These are phyloP conservation scores for Pseudogymnoascus sp. DNA, from an alignment of 2,329 filamentous ascomycete species.

Conservation along the genomic window DNA sequence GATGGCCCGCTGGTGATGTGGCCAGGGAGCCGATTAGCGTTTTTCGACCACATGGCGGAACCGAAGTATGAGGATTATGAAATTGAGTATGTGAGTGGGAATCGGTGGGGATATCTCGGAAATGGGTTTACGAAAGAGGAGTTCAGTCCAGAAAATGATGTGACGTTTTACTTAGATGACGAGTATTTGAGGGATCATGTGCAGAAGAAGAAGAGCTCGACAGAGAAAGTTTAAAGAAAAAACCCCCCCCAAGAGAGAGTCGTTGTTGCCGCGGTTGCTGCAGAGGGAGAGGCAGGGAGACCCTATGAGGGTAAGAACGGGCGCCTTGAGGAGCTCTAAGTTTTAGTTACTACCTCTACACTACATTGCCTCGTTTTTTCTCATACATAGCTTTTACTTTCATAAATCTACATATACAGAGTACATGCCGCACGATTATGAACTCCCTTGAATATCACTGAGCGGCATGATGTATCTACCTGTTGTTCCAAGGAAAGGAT, in stretches of 20 bases:
- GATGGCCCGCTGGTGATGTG: conserved; percentile 31
- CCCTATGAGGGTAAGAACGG: background rate
- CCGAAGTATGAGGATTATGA: conserved; percentile 39
- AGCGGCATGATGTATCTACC: conserved; percentile 24
- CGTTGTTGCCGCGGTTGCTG: background rate
- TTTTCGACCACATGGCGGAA: conserved; percentile 34
- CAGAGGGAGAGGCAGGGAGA: background rate
- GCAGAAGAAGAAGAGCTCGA: background rate
- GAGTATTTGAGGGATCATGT: background rate
- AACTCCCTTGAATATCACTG: background rate
- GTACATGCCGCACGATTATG: background rate
- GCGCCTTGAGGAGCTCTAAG: background rate
- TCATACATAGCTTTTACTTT: background rate
- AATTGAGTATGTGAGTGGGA: conserved; percentile 28
- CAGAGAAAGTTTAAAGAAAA: background rate
- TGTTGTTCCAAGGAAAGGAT: background rate
- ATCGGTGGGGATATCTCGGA: conserved; percentile 31
- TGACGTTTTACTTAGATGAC: background rate
- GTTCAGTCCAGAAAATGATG: background rate
- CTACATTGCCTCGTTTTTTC: background rate
- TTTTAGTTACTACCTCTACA: background rate
- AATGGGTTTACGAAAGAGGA: conserved; percentile 37
- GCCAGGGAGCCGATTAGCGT: conserved; percentile 44
- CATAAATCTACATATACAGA: background rate
- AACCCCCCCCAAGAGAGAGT: background rate